Evolutionary conservation across 2,329 filamentous ascomycete genomes (phyloP).

Genomic region (Fusarium poae): DNA sequence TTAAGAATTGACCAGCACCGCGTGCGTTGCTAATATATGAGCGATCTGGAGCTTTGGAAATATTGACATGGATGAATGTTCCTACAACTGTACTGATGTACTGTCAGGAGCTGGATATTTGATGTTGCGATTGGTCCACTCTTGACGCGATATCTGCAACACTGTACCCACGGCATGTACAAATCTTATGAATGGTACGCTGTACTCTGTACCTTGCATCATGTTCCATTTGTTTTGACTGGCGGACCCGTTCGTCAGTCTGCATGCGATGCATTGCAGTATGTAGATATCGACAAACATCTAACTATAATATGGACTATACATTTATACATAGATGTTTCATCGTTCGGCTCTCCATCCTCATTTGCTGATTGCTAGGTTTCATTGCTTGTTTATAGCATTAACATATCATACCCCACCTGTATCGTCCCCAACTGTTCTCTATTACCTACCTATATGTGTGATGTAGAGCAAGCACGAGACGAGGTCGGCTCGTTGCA

Average conservation of each 20-base stretch:
- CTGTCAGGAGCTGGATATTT: background rate
- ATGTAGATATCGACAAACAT: constrained; percentile 21
- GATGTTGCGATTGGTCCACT: constrained; percentile 30
- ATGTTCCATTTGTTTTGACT: constrained; percentile 19
- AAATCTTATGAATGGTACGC: background rate
- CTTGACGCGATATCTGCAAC: constrained; percentile 10
- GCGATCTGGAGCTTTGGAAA: constrained; percentile 18
- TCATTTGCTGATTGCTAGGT: background rate
- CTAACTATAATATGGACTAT: background rate
- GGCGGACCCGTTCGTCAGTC: background rate
- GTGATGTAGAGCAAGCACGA: constrained; percentile 14
- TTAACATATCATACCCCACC: background rate
- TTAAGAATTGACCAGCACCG: background rate
- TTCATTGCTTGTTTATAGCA: constrained; percentile 6
- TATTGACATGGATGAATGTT: constrained; percentile 10
- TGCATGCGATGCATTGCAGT: background rate
- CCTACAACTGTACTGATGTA: background rate
- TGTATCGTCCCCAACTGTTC: background rate
- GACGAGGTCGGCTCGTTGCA: constrained; percentile 32
- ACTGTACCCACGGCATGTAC: constrained; percentile 4
- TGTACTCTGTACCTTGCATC: constrained; percentile 9
- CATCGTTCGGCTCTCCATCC: constrained; percentile 2
- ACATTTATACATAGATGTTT: constrained; percentile 3
- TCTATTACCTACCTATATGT: background rate
- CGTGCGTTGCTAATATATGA: constrained; percentile 12